Conservation (phyloP, 2,329 filamentous ascomycete species). For the Colletotrichum falcatum region DNA sequence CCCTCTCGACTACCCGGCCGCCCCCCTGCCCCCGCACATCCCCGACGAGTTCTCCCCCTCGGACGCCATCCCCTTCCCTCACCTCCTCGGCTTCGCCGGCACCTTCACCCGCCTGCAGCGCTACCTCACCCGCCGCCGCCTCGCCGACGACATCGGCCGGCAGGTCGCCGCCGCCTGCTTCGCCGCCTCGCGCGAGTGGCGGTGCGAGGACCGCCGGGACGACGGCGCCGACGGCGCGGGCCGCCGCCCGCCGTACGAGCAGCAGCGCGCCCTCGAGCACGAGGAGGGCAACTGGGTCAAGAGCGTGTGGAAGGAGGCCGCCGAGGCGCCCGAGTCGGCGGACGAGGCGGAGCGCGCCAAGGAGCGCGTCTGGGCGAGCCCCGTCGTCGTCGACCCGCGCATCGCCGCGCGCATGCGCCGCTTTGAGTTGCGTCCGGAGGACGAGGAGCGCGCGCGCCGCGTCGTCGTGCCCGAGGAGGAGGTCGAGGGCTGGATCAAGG, state of each 20-base stretch:
- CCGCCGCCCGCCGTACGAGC: conserved; percentile 64
- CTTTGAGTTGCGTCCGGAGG: conserved; percentile 77
- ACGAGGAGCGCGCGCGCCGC: conserved; percentile 73
- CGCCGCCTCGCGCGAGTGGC: conserved; percentile 65
- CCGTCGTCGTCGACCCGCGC: conserved; percentile 80
- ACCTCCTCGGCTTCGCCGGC: conserved; percentile 92
- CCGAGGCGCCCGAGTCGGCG: conserved; percentile 50
- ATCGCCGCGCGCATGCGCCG: conserved; percentile 83
- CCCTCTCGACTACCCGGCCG: conserved; percentile 76
- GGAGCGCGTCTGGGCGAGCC: conserved; percentile 81
- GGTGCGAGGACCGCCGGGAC: conserved; percentile 46
- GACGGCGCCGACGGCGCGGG: conserved; percentile 44
- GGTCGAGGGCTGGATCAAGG: conserved; percentile 77
- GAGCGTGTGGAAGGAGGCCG: conserved; percentile 71
- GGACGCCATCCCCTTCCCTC: conserved; percentile 81
- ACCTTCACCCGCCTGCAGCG: conserved; percentile 88
- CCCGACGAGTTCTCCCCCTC: conserved; percentile 81
- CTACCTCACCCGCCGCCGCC: conserved; percentile 84
- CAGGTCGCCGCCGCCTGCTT: conserved; percentile 90
- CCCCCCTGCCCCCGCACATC: conserved; percentile 71
- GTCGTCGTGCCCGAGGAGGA: conserved; percentile 76
- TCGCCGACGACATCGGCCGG: conserved; percentile 90
- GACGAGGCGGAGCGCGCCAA: conserved; percentile 57
- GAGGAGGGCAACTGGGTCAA: conserved; percentile 91
- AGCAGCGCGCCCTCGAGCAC: conserved; percentile 71